Evolutionary conservation across 2,329 filamentous ascomycete species (phyloP).

Genomic region (Sporothrix sp.): DNA sequence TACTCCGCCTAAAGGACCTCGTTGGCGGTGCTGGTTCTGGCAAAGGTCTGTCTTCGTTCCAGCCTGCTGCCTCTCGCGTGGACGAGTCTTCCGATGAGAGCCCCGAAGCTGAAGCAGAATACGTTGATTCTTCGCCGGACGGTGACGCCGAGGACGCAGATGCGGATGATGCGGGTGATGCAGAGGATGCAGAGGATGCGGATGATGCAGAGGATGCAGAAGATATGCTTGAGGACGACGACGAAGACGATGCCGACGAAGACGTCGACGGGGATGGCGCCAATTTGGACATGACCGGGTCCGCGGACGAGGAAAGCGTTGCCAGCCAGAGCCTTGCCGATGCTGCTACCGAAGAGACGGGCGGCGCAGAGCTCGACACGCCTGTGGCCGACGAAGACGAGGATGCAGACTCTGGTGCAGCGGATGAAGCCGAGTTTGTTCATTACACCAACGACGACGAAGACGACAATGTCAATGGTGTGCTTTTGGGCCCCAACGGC

Average conservation of each 20-base stretch:
- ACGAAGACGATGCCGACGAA: constrained; percentile 2
- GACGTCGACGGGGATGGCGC: constrained; percentile 6
- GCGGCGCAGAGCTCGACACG: not conserved
- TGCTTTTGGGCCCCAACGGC: not conserved
- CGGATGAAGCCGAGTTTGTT: not conserved
- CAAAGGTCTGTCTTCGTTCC: constrained; percentile 17
- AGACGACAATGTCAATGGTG: constrained; percentile 13
- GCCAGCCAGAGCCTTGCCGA: not conserved
- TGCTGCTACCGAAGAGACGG: not conserved
- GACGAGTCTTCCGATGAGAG: constrained; percentile 15
- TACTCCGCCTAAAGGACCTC: constrained; percentile 18
- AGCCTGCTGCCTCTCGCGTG: not conserved
- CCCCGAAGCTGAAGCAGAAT: constrained; percentile 15
- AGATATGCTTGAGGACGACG: constrained; percentile 14
- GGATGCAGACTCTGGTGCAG: not conserved
- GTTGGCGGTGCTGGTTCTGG: constrained; percentile 17
- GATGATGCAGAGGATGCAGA: constrained; percentile 4
- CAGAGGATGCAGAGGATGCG: not conserved
- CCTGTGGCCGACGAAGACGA: not conserved
- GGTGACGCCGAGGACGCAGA: not conserved
- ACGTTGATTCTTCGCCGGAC: constrained; percentile 9
- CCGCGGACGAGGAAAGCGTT: constrained; percentile 1
- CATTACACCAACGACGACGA: constrained; percentile 14
- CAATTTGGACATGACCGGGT: constrained; percentile 8
- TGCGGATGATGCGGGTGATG: constrained; percentile 6